phyloP scores from a whole-genome alignment of 306 rosid species.

The Cucurbita maxima region DNA sequence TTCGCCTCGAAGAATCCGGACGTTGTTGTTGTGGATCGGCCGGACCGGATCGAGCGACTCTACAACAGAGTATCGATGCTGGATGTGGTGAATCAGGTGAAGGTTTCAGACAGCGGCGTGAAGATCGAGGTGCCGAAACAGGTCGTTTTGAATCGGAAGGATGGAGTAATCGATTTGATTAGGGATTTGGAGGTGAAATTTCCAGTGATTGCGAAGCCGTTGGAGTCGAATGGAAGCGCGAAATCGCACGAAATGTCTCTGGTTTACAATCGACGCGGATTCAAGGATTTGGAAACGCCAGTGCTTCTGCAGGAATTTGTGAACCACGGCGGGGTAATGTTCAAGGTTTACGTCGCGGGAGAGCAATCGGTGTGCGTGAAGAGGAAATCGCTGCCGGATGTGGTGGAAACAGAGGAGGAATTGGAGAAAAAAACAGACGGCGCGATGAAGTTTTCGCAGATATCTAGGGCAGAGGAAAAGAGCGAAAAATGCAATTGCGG shows the following conservation, averaged over 20 bases:
- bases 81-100: conserved; percentile 63
- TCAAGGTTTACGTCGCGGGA: conserved; percentile 77
- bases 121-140: conserved; percentile 81
- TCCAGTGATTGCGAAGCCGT: conserved; percentile 77
- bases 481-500: neutral
- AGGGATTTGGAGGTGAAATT: conserved; percentile 28
- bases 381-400: conserved; percentile 80
- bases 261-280: conserved; percentile 44
- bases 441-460: conserved; percentile 61
- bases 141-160: neutral
- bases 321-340: conserved; percentile 85
- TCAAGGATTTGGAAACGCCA: conserved; percentile 54
- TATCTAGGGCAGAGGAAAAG: conserved; percentile 39
- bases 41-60: conserved; percentile 60
- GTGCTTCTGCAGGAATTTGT: conserved; percentile 81
- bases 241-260: conserved; percentile 79
- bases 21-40: conserved; percentile 48
- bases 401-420: conserved; percentile 38
- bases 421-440: conserved; percentile 24
- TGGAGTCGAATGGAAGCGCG: conserved; percentile 73
- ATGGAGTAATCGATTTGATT: neutral
- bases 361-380: conserved; percentile 57
- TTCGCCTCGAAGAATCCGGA: conserved; percentile 34
- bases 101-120: conserved; percentile 21
- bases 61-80: conserved; percentile 81